A percentile compares a stretch with the other conserved stretches of the same genome.
Evolutionary conservation across 352 stramenopile species (phyloP).

Genomic region (Pythium chondricola): DNA sequence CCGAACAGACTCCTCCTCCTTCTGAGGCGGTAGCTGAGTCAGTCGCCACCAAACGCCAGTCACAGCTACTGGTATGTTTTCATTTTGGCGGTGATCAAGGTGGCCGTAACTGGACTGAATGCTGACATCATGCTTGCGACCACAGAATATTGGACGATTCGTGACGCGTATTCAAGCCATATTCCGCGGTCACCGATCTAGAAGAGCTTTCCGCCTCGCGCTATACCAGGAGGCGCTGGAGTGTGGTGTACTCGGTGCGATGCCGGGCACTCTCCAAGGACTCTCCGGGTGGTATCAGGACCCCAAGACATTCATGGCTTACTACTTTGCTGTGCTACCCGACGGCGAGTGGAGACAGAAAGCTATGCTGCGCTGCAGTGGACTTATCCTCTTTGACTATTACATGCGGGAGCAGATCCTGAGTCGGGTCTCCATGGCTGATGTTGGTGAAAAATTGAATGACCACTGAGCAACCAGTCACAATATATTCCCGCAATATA

Average conservation of each 20-base stretch:
- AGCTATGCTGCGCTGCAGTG: slow-evolving; percentile 42
- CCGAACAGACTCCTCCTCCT: too few relatives aligned
- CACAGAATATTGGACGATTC: too few relatives aligned
- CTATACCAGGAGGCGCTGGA: slow-evolving; percentile 61
- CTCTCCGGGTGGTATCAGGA: slow-evolving; percentile 72
- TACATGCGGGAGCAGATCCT: slow-evolving; percentile 56
- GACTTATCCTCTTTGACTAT: slow-evolving; percentile 56
- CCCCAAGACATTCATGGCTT: slow-evolving; percentile 61
- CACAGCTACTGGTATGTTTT: too few relatives aligned
- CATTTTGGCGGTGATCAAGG: too few relatives aligned
- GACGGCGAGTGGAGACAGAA: slow-evolving; percentile 64
- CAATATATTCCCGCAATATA: too few relatives aligned
- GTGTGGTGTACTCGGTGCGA: slow-evolving; percentile 61
- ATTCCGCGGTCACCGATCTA: slow-evolving; percentile 43
- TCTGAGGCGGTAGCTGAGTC: too few relatives aligned
- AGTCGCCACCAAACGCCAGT: too few relatives aligned
- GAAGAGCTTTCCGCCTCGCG: slow-evolving; percentile 45
- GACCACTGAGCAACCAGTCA: slow-evolving; percentile 16
- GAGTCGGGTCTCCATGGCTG: slow-evolving; percentile 17
- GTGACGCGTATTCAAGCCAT: slow-evolving; percentile 45
- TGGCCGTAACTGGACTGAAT: too few relatives aligned
- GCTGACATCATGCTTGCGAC: too few relatives aligned
- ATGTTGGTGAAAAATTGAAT: not conserved
- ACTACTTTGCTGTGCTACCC: slow-evolving; percentile 61
- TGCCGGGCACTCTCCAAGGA: slow-evolving; percentile 60